phyloP scores from a whole-genome alignment of 2,329 filamentous ascomycete species.

The Orbilia javanica region DNA sequence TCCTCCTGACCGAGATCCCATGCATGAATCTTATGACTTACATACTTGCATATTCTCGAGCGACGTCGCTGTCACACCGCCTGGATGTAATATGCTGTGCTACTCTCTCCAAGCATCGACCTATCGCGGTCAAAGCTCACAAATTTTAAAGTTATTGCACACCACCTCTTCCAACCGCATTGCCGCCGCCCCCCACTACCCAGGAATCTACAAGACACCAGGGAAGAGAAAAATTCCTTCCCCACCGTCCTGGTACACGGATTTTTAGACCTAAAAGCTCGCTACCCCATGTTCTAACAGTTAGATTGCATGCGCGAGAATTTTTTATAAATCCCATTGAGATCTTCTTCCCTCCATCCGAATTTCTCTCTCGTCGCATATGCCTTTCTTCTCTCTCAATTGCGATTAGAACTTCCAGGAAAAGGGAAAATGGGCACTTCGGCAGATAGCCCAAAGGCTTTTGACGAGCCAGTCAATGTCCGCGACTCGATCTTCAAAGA shows the following conservation, averaged over 20 bases:
- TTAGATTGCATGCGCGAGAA: constrained; percentile 14
- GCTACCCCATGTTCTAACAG: constrained; percentile 15
- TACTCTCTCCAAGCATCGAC: constrained; percentile 14
- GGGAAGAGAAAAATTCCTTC: constrained; percentile 5
- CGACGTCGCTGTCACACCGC: background rate
- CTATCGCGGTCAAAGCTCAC: constrained; percentile 31
- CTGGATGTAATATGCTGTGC: background rate
- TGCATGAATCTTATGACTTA: constrained; percentile 18
- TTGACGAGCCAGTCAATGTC: constrained; percentile 40
- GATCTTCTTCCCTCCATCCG: constrained; percentile 16
- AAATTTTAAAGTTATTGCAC: constrained; percentile 39
- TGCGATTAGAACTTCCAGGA: background rate
- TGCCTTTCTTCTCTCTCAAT: background rate
- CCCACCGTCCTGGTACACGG: constrained; percentile 33
- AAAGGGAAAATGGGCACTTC: constrained; percentile 27
- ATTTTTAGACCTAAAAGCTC: constrained; percentile 10
- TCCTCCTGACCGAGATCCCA: constrained; percentile 11
- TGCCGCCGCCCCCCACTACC: constrained; percentile 24
- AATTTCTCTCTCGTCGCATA: background rate
- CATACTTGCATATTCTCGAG: constrained; percentile 12
- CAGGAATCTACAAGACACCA: background rate
- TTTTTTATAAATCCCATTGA: constrained; percentile 32
- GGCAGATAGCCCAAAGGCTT: constrained; percentile 23
- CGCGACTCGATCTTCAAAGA: constrained; percentile 40
- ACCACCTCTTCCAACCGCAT: constrained; percentile 15